Evolutionary conservation across 768 basidiomycete genomes (phyloP).

Genomic region (Pleurotus citrinopileatus): DNA sequence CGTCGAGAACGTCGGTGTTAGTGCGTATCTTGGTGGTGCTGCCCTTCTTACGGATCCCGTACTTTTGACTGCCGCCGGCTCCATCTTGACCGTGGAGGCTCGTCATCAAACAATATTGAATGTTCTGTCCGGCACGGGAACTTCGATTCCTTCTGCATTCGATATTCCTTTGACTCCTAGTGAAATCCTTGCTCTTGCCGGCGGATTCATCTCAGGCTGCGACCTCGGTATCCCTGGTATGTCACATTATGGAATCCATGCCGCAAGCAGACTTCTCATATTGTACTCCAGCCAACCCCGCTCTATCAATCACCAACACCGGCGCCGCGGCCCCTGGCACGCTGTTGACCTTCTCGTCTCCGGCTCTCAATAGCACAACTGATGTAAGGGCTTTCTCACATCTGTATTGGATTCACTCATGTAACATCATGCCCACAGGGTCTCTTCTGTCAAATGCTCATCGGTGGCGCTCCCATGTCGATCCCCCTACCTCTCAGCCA

Average conservation of each 20-base stretch:
- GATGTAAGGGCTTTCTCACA: conserved; percentile 30
- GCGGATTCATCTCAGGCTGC: conserved; percentile 68
- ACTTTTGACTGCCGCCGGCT: conserved; percentile 62
- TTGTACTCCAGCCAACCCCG: conserved; percentile 45
- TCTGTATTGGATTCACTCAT: conserved; percentile 11
- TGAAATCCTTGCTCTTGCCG: conserved; percentile 71
- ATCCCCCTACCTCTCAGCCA: conserved; percentile 55
- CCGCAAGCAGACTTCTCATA: neutral
- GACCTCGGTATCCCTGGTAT: conserved; percentile 54
- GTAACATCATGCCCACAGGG: conserved; percentile 27
- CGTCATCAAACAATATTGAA: conserved; percentile 81
- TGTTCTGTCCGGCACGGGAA: conserved; percentile 54
- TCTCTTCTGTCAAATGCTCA: conserved; percentile 74
- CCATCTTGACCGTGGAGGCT: conserved; percentile 79
- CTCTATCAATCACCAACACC: conserved; percentile 62
- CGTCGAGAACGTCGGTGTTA: conserved; percentile 74
- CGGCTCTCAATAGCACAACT: conserved; percentile 50
- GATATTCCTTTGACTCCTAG: conserved; percentile 68
- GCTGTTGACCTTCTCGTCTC: conserved; percentile 56
- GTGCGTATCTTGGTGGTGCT: conserved; percentile 75
- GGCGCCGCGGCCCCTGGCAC: conserved; percentile 57
- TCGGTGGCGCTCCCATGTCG: conserved; percentile 55
- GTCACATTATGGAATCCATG: conserved; percentile 14
- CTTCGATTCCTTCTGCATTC: conserved; percentile 64
- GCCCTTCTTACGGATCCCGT: conserved; percentile 57